Evolutionary conservation across 1,284 basidiomycete species (phyloP).

Genomic region (Irpex sp.): DNA sequence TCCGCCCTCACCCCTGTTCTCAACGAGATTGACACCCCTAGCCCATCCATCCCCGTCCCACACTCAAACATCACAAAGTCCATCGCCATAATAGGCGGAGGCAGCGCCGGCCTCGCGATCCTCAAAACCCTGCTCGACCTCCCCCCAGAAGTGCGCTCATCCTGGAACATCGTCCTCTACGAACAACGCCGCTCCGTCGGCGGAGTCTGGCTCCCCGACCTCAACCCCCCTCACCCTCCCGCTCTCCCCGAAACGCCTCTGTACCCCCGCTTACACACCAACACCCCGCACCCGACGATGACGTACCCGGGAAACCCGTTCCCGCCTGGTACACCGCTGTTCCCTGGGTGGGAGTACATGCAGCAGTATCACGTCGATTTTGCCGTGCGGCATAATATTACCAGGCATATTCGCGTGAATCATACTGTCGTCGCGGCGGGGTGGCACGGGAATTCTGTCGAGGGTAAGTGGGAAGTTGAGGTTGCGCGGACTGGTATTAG

Average conservation of each 20-base stretch:
- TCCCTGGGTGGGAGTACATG: conserved; percentile 44
- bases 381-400: conserved; percentile 35
- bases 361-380: conserved; percentile 44
- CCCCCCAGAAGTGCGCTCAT: conserved; percentile 31
- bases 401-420: conserved; percentile 38
- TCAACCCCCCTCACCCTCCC: conserved; percentile 37
- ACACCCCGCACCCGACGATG: conserved; percentile 49
- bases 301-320: conserved; percentile 51
- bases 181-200: conserved; percentile 49
- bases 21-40: not conserved
- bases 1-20: not conserved
- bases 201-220: conserved; percentile 51
- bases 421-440: conserved; percentile 40
- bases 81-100: conserved; percentile 50
- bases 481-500: conserved; percentile 12
- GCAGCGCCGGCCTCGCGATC: conserved; percentile 50
- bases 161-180: conserved; percentile 47
- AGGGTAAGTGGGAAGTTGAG: conserved; percentile 43
- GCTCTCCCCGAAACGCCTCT: conserved; percentile 49
- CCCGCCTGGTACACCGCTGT: conserved; percentile 44
- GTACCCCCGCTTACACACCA: conserved; percentile 52
- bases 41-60: not conserved
- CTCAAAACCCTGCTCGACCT: conserved; percentile 48
- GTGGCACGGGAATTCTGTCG: conserved; percentile 39
- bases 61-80: conserved; percentile 32